Conservation (phyloP, 768 basidiomycete genomes). For the Solioccasus polychromus region DNA sequence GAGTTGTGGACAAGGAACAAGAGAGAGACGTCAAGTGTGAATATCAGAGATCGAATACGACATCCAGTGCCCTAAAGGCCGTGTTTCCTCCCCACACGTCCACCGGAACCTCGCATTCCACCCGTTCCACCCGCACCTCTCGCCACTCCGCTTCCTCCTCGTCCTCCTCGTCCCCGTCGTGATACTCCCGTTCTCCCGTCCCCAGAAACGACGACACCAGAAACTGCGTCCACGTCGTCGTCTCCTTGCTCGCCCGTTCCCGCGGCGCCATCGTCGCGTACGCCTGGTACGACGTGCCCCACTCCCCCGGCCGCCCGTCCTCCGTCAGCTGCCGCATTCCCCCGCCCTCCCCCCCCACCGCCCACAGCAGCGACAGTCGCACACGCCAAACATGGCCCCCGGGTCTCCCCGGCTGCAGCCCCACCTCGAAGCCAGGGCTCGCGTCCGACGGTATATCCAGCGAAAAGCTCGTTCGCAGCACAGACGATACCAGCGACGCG, state of each 20-base stretch:
- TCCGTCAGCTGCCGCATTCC: conserved; percentile 50
- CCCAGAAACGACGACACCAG: conserved; percentile 40
- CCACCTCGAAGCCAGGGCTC: conserved; percentile 78
- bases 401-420: conserved; percentile 30
- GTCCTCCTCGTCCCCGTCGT: conserved; percentile 48
- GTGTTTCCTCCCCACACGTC: conserved; percentile 89
- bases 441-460: conserved; percentile 93
- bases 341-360: conserved; percentile 58
- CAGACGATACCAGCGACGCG: conserved; percentile 68
- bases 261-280: conserved; percentile 56
- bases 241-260: conserved; percentile 38
- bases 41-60: conserved; percentile 67
- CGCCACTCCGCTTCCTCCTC: conserved; percentile 48
- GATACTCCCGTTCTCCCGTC: conserved; percentile 46
- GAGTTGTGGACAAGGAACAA: conserved; percentile 60
- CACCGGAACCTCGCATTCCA: conserved; percentile 93
- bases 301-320: conserved; percentile 63
- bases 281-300: conserved; percentile 69
- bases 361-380: conserved; percentile 80
- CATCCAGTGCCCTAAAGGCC: conserved; percentile 74
- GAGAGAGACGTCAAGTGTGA: not conserved
- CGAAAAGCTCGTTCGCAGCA: conserved; percentile 77
- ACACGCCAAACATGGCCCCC: conserved; percentile 94
- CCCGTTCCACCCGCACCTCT: conserved; percentile 74
- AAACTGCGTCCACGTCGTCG: conserved; percentile 38